A percentile compares a stretch with the other conserved stretches of the same genome.
Conservation (phyloP, 2,329 filamentous ascomycete species). For the Aspergillus viridinutans region DNA sequence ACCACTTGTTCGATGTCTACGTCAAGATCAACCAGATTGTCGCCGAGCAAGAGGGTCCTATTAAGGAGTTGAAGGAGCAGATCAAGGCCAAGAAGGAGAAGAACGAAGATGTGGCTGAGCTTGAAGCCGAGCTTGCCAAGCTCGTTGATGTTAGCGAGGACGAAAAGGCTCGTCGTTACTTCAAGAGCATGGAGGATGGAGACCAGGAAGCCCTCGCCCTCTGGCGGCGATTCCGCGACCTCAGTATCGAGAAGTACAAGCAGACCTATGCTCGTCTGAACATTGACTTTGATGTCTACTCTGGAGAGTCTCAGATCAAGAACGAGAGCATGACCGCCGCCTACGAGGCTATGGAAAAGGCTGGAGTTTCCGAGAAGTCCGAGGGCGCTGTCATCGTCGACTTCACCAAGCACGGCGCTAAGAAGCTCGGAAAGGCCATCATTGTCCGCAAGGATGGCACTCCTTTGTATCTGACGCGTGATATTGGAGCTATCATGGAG, state of each 20-base stretch:
- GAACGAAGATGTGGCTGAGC: conserved; percentile 44
- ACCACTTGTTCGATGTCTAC: conserved; percentile 63
- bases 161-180: conserved; percentile 59
- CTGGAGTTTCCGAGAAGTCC: conserved; percentile 58
- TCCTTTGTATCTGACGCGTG: conserved; percentile 64
- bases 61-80: conserved; percentile 52
- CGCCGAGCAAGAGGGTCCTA: conserved; percentile 52
- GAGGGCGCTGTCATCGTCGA: conserved; percentile 67
- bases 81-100: conserved; percentile 47
- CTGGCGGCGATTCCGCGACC: conserved; percentile 61
- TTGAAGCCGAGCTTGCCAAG: conserved; percentile 47
- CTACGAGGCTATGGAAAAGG: conserved; percentile 55
- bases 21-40: conserved; percentile 60
- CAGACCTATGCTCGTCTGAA: conserved; percentile 61
- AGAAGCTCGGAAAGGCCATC: conserved; percentile 64
- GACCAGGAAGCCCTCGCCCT: conserved; percentile 56
- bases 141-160: conserved; percentile 53
- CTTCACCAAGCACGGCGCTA: conserved; percentile 63
- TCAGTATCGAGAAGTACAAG: conserved; percentile 62
- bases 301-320: conserved; percentile 65
- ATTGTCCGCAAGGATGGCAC: conserved; percentile 65
- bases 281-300: conserved; percentile 63
- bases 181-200: conserved; percentile 65
- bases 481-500: conserved; percentile 63
- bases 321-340: conserved; percentile 59